Conservation (phyloP, 306 rosid genomes). For the Rosa rugosa region DNA sequence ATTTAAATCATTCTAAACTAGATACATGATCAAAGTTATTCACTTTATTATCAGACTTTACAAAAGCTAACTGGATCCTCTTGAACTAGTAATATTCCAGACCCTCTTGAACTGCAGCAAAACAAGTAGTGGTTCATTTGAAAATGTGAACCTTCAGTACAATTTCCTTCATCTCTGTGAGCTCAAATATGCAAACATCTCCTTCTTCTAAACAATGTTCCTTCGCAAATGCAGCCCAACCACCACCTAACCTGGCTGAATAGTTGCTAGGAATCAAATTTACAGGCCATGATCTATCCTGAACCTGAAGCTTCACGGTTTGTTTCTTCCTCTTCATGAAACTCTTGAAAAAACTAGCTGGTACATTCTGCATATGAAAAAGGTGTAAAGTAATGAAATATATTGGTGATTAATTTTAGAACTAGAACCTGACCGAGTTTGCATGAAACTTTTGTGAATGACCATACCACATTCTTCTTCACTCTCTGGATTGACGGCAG, state of each 20-base stretch:
- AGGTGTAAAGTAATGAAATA: neutral
- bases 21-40: too few relatives aligned
- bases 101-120: too few relatives aligned
- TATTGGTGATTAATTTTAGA: neutral
- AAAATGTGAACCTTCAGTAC: conserved; percentile 2
- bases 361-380: neutral
- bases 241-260: neutral
- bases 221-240: neutral
- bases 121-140: too few relatives aligned
- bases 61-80: too few relatives aligned
- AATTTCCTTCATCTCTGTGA: neutral
- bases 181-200: conserved; percentile 5
- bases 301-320: conserved; percentile 6
- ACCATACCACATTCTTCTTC: neutral
- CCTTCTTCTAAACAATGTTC: neutral
- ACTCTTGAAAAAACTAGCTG: neutral
- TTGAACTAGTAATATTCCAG: too few relatives aligned
- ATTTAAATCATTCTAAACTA: too few relatives aligned
- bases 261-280: neutral
- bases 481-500: neutral
- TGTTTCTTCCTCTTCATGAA: neutral
- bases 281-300: conserved; percentile 15
- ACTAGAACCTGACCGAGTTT: neutral
- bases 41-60: too few relatives aligned
- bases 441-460: neutral